phyloP scores from a whole-genome alignment of 176 grass and related monocot species.

The Carex kokanica region DNA sequence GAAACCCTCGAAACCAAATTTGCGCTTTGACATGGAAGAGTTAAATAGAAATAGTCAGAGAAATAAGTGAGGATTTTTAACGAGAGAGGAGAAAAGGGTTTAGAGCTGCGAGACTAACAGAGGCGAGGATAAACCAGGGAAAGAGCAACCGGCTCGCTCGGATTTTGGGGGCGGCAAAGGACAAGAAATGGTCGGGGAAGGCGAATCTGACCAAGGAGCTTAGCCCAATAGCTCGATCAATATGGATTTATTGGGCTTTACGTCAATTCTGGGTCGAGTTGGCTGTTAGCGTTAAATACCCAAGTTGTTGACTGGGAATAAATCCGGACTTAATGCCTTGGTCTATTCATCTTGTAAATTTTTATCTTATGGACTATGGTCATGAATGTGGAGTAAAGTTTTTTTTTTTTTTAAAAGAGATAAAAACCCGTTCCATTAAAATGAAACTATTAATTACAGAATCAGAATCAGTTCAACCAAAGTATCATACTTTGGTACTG shows the following conservation, averaged over 20 bases:
- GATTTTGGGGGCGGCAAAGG: neutral
- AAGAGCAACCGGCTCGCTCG: neutral
- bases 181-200: neutral
- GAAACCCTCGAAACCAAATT: conserved; percentile 75
- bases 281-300: neutral
- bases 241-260: neutral
- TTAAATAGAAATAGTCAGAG: neutral
- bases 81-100: neutral
- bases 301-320: neutral
- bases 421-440: no score
- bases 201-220: neutral
- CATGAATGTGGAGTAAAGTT: no score
- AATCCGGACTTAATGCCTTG: no score
- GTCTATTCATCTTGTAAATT: no score
- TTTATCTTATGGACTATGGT: no score
- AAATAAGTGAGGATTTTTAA: neutral
- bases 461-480: no score
- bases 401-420: no score
- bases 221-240: neutral
- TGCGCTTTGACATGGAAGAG: conserved; percentile 78
- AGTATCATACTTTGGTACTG: no score
- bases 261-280: neutral
- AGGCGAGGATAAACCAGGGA: neutral
- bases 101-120: neutral
- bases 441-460: no score